A percentile compares a stretch with the other conserved stretches of the same genome.
phyloP scores from a whole-genome alignment of 805 yeast species.

The Sporopachydermia quercuum region DNA sequence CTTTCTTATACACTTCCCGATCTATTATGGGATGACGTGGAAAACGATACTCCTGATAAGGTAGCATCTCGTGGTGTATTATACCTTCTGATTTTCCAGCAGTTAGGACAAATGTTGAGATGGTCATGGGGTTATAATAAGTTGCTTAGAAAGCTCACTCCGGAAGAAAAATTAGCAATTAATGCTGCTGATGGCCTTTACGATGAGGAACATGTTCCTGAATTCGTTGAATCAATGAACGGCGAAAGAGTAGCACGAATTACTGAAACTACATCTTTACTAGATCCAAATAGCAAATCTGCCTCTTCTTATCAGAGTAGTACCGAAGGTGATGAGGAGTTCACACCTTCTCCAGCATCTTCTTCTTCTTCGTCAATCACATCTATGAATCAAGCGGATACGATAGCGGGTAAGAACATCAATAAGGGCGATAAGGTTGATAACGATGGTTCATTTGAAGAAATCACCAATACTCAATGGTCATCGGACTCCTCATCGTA shows the following conservation, averaged over 20 bases:
- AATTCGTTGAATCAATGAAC: constrained; percentile 2
- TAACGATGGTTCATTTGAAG: background rate
- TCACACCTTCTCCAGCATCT: background rate
- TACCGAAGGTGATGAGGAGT: background rate
- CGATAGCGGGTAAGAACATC: too few relatives aligned
- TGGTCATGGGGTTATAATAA: constrained; percentile 67
- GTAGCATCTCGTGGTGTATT: constrained; percentile 50
- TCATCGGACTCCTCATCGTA: background rate
- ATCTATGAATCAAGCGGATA: background rate
- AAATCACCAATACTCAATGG: background rate
- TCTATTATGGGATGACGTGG: constrained; percentile 41
- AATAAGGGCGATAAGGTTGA: too few relatives aligned
- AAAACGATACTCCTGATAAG: constrained; percentile 36
- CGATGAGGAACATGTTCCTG: background rate
- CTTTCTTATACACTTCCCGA: constrained; percentile 44
- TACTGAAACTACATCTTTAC: background rate
- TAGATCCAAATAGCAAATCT: background rate
- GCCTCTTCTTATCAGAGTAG: background rate
- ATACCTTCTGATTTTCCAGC: constrained; percentile 48
- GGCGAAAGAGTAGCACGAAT: background rate
- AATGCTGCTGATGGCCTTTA: constrained; percentile 5
- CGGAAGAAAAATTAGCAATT: constrained; percentile 15
- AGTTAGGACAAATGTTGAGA: constrained; percentile 47
- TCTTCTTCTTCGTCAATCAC: background rate
- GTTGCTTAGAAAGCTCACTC: constrained; percentile 28